Conservation (phyloP, 2,329 filamentous ascomycete genomes). For the Paradendryphiella salina region DNA sequence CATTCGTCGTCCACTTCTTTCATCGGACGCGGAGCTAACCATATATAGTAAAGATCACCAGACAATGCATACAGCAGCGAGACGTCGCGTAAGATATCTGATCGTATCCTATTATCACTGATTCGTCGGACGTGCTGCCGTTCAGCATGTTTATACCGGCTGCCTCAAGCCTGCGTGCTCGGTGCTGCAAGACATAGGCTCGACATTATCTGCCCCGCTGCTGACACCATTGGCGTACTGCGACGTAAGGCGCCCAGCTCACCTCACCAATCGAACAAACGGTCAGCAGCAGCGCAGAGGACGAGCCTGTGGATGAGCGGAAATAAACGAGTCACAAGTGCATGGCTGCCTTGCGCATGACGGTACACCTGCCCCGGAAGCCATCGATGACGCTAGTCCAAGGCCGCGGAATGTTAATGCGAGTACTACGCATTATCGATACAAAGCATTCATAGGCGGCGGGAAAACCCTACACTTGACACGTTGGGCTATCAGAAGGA, state of each 20-base stretch:
- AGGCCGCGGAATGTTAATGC: slow-evolving; percentile 20
- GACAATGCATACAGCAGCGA: slow-evolving; percentile 25
- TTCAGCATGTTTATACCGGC: slow-evolving; percentile 1
- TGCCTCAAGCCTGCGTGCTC: slow-evolving; percentile 1
- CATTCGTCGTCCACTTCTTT: slow-evolving; percentile 1
- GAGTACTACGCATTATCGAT: slow-evolving; percentile 5
- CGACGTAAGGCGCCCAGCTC: slow-evolving; percentile 14
- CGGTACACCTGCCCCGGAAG: slow-evolving; percentile 2
- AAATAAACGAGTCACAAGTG: slow-evolving; percentile 11
- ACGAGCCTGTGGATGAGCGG: slow-evolving; percentile 5
- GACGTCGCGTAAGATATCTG: slow-evolving; percentile 3
- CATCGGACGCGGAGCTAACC: slow-evolving; percentile 10
- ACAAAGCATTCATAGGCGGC: background rate
- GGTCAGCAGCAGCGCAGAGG: background rate
- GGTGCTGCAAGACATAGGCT: slow-evolving; percentile 11
- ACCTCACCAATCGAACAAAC: slow-evolving; percentile 14
- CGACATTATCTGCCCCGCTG: slow-evolving; percentile 19
- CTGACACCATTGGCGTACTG: slow-evolving; percentile 23
- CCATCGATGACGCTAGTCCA: slow-evolving; percentile 9
- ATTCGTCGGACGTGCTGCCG: slow-evolving; percentile 3
- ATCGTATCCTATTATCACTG: slow-evolving; percentile 4
- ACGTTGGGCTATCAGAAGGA: background rate
- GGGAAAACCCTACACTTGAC: background rate
- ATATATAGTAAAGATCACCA: slow-evolving; percentile 9
- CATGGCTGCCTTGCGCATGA: background rate